Conservation (phyloP, 768 basidiomycete genomes). For the Suillus cothurnatus region DNA sequence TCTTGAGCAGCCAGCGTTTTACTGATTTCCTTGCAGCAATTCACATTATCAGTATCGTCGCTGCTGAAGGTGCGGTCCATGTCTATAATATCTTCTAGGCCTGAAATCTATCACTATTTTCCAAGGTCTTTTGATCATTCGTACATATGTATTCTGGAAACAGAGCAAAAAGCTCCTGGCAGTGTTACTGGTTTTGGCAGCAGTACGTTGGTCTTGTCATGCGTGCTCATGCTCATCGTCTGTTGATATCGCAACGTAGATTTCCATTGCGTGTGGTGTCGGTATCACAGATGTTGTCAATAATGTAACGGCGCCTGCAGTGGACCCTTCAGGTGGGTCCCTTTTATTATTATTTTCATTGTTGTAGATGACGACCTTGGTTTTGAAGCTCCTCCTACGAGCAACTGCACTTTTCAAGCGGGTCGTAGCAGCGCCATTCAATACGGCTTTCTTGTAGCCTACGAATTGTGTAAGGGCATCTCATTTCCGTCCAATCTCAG, state of each 20-base stretch:
- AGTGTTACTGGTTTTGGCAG: not conserved
- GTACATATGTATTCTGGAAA: constrained; percentile 7
- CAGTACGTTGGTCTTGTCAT: not conserved
- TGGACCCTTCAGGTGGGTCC: not conserved
- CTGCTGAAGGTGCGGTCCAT: constrained; percentile 1
- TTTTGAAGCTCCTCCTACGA: not conserved
- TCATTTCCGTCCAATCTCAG: not conserved
- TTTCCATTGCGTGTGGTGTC: not conserved
- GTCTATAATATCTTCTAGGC: not conserved
- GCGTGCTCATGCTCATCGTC: not conserved
- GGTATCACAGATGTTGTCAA: not conserved
- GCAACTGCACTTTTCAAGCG: constrained; percentile 5
- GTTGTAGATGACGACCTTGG: not conserved
- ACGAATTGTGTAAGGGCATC: not conserved
- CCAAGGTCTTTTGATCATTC: constrained; percentile 2
- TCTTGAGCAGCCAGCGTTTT: not conserved
- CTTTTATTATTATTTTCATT: not conserved
- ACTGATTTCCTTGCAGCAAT: not conserved
- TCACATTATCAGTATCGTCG: constrained; percentile 3
- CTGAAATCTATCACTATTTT: not conserved
- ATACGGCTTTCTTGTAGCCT: not conserved
- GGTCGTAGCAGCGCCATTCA: not conserved
- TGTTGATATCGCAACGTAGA: not conserved
- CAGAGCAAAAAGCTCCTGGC: constrained; percentile 4
- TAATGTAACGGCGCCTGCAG: too few species aligned